Percentiles rank a stretch among this genome's conserved stretches.
phyloP scores from a whole-genome alignment of 805 yeast genomes.

The Tanozyma kutaoensis region DNA sequence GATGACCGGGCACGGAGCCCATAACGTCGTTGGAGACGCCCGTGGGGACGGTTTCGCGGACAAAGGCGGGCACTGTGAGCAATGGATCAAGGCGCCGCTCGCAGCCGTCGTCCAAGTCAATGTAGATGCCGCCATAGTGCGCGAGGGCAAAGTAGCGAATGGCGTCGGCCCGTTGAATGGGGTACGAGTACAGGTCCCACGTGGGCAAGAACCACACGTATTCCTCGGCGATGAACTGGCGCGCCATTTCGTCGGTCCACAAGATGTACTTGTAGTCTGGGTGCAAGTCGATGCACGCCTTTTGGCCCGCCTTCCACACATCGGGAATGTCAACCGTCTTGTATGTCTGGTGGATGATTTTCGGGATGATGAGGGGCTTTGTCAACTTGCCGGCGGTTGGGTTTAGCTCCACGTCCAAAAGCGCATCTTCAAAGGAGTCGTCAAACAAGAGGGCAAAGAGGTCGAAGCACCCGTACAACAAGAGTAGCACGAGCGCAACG shows the following conservation, averaged over 20 bases:
- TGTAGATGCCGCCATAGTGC: slow-evolving; percentile 82
- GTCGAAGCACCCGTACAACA: slow-evolving; percentile 57
- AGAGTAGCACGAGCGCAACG: slow-evolving; percentile 34
- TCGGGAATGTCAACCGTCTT: slow-evolving; percentile 70
- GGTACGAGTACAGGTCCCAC: slow-evolving; percentile 65
- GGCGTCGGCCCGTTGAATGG: slow-evolving; percentile 84
- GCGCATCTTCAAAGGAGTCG: slow-evolving; percentile 52
- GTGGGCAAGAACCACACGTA: slow-evolving; percentile 80
- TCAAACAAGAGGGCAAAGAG: slow-evolving; percentile 63
- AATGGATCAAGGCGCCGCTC: slow-evolving; percentile 67
- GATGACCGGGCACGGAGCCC: slow-evolving; percentile 82
- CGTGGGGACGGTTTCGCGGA: slow-evolving; percentile 76
- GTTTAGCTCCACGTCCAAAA: slow-evolving; percentile 49
- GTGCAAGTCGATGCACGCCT: slow-evolving; percentile 62
- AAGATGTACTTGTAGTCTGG: slow-evolving; percentile 80
- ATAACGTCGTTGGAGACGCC: slow-evolving; percentile 89
- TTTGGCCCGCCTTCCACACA: slow-evolving; percentile 68
- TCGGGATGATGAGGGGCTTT: slow-evolving; percentile 57
- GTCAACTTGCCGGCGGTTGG: slow-evolving; percentile 31
- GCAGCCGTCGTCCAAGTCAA: slow-evolving; percentile 87
- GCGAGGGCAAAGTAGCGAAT: slow-evolving; percentile 74
- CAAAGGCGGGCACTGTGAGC: slow-evolving; percentile 72
- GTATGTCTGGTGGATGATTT: slow-evolving; percentile 88
- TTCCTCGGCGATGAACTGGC: slow-evolving; percentile 63
- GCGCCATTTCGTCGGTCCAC: slow-evolving; percentile 83